Conservation (phyloP, 1,139 yeast species). For the Taphrina betulina region DNA sequence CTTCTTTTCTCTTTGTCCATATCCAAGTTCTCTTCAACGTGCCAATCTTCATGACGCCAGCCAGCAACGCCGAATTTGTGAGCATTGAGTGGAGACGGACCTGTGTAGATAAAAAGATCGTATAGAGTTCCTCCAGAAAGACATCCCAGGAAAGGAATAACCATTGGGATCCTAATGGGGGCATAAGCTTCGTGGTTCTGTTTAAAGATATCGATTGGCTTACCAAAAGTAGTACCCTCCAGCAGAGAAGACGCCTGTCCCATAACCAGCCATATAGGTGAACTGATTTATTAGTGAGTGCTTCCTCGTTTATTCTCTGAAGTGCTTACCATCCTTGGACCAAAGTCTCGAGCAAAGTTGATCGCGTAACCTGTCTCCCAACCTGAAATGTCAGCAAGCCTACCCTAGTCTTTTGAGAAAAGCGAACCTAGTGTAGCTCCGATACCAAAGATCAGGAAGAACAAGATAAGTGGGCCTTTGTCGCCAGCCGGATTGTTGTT, state of each 20-base stretch:
- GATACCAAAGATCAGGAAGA: conserved; percentile 49
- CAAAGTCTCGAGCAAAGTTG: conserved; percentile 56
- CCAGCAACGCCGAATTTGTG: conserved; percentile 30
- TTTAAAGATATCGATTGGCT: too few species aligned
- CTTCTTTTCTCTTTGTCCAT: too few species aligned
- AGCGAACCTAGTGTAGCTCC: too few species aligned
- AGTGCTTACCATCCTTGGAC: conserved; percentile 56
- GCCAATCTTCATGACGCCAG: conserved; percentile 20
- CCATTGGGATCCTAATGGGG: conserved; percentile 53
- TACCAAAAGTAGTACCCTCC: conserved; percentile 53
- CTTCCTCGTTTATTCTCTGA: too few species aligned
- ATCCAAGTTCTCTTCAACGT: conserved; percentile 20
- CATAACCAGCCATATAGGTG: conserved; percentile 50
- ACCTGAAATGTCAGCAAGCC: conserved; percentile 49
- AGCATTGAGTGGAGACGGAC: conserved; percentile 43
- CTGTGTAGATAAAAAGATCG: conserved; percentile 52
- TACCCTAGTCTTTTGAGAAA: too few species aligned
- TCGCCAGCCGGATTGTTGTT: conserved; percentile 50
- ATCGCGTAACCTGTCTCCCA: conserved; percentile 56
- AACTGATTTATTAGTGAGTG: too few species aligned
- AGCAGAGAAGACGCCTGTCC: conserved; percentile 47
- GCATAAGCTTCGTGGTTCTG: too few species aligned
- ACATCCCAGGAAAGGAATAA: conserved; percentile 51
- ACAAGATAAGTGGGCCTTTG: conserved; percentile 50
- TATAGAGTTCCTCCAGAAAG: conserved; percentile 51